phyloP scores from a whole-genome alignment of 2,329 filamentous ascomycete genomes.

The Paraconiothyrium sp. region DNA sequence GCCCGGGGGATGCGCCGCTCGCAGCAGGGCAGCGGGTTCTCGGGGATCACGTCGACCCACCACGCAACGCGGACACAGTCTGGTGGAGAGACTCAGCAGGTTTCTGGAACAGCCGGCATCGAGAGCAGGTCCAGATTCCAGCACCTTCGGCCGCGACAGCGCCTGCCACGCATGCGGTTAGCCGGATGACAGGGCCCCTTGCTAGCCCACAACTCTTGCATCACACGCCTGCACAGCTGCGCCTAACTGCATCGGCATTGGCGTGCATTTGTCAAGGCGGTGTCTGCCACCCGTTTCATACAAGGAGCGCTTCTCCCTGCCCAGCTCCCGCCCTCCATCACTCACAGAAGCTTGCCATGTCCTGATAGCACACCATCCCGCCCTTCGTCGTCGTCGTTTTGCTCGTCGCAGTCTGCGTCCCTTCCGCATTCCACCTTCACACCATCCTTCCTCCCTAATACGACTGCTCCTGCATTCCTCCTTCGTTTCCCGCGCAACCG shows the following conservation, averaged over 20 bases:
- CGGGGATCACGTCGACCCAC: background rate
- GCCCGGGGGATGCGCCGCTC: background rate
- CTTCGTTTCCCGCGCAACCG: slow-evolving; percentile 39
- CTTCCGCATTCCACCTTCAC: slow-evolving; percentile 24
- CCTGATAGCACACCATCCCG: slow-evolving; percentile 28
- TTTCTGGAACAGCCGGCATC: too few relatives aligned
- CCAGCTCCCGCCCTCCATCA: slow-evolving; percentile 13
- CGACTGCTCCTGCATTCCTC: slow-evolving; percentile 29
- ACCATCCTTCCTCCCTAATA: slow-evolving; percentile 28
- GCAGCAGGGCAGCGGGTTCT: background rate
- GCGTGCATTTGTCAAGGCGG: slow-evolving; percentile 5
- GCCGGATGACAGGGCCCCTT: too few relatives aligned
- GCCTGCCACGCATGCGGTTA: too few relatives aligned
- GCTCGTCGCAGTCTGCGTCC: slow-evolving; percentile 37
- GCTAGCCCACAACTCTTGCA: too few relatives aligned
- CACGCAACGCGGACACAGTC: background rate
- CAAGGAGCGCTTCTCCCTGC: slow-evolving; percentile 14
- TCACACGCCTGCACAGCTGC: too few relatives aligned
- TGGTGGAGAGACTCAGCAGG: background rate
- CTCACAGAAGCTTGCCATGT: slow-evolving; percentile 31
- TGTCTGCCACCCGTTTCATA: background rate
- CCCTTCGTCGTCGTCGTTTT: slow-evolving; percentile 33
- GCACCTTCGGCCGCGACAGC: too few relatives aligned
- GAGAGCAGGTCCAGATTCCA: too few relatives aligned
- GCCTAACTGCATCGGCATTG: background rate